Evolutionary conservation across 73 alveolate genomes (phyloP), one percentile per base, ranked within the genome.

Genomic region (Tetrahymena malaccensis): DNA sequence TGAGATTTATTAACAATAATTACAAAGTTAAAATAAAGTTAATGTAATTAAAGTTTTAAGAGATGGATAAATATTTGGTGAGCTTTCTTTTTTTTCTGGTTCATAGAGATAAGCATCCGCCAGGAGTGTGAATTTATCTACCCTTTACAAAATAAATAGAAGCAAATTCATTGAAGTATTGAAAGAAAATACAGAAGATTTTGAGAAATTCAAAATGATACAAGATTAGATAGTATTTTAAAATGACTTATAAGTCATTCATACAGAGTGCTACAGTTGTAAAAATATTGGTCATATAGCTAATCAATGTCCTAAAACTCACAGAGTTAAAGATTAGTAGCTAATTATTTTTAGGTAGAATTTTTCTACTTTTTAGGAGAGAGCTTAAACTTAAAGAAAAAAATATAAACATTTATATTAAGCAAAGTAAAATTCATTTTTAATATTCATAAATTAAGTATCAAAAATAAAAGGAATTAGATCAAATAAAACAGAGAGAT

Each of bases 171-270:
- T 89, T 1, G n/a, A 27, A 10, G 50, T 95, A 17, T 43, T 95
- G 17, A 89, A 89, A 89, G 93, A 89, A 27, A 95, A 43, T 93
- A 17, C 43, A 6, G 94, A 95, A 44, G 97, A 95, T 50, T 95
- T 85, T 31, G 97, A 95, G 33, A 89, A 34, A 50, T 85, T 70
- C 31, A 70, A 70, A 70, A 27, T 70, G 34, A 70, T 70, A 8
- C 31, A 70, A 70, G 40, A 70, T 70, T 12, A 11, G 31, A 70
- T 70, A 0, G 8, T 27, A n/a, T 70, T 70, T 31, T 70, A 70
- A 70, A 3, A 27, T n/a, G 37, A 31, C 25, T 31, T 70, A n/a
- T 27, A 17, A 22, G 35, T n/a, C 5, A 70, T 70, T 27, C 40
- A 70, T 12, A 31, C 37, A 27, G 37, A 70, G 17, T 70, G 89